Base-by-base conservation (phyloP, 371 early-diverging fungal species). In the Circinella umbellata region DNA sequence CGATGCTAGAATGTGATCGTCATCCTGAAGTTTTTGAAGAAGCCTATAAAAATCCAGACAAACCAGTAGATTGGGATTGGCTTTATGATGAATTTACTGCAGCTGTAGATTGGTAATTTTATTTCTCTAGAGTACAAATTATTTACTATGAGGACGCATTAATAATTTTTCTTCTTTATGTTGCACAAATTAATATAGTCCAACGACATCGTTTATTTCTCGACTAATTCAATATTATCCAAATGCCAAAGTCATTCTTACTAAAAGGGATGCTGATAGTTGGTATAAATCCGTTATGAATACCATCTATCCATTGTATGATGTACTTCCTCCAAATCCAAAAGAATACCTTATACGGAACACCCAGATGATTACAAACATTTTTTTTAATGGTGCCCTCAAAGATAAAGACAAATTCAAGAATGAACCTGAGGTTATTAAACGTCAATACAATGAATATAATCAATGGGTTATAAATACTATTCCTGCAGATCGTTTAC, bases 271-370 rank as follows among this genome's bases (percentile, higher is more conserved):
- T 36, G 67, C 82, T 1, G 80, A 82, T 10, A 73, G 72, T 38
- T 82, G 82, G 82, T 80, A 82, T 36, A 71, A 71, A 15, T 80
- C 80, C 5, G 70, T 69, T 3, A 65, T 61, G 17, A 78, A 82
- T 3, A 82, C 75, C 15, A 75, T 79, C 18, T 61, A 57, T 27
- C 48, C n/a, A 5, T 39, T 34, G 10, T 3, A 27, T 15, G 63
- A 39, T 13, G 7, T 9, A 11, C 3, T 63, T 10, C 63, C 63
- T 13, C 47, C 42, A 34, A 13, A 63, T n/a, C 1, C 15, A 3
- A 3, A 5, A 9, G 57, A 57, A 8, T 57, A 57, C 4, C 7
- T n/a, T 18, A 14, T 57, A 6, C 42, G 63, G 0, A 27, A 18
- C 9, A 10, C 8, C 3, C 18, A 47, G 1, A 73, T 80, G 78